Evolutionary conservation across 169 alveolate species (phyloP).

Genomic region (Plasmodium gallinaceum): DNA sequence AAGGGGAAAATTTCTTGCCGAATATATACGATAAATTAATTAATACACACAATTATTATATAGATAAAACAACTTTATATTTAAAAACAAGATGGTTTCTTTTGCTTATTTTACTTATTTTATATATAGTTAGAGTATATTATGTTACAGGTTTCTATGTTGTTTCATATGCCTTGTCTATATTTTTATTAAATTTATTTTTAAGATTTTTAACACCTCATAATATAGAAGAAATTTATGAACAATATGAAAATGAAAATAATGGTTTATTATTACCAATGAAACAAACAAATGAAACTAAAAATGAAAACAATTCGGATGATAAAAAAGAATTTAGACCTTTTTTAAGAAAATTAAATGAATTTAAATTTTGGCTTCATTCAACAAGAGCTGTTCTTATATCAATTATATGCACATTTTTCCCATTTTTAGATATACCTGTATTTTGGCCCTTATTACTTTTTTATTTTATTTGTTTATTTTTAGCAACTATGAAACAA

Average conservation of each 20-base stretch:
- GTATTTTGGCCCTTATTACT: constrained; percentile 94
- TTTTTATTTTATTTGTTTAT: constrained; percentile 89
- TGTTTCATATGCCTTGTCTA: constrained; percentile 84
- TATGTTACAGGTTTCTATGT: constrained; percentile 79
- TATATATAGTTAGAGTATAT: constrained; percentile 78
- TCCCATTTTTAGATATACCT: constrained; percentile 89
- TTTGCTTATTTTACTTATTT: constrained; percentile 62
- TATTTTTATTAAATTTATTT: constrained; percentile 80
- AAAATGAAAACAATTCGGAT: constrained; percentile 53
- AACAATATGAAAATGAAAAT: constrained; percentile 83
- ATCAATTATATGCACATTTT: constrained; percentile 79
- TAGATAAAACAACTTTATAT: constrained; percentile 77
- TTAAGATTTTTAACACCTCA: constrained; percentile 84
- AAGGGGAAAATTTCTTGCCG: constrained; percentile 33
- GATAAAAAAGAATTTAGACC: constrained; percentile 91
- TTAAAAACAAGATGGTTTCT: constrained; percentile 80
- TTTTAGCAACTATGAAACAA: constrained; percentile 91
- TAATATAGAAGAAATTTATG: constrained; percentile 85
- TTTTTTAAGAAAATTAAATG: constrained; percentile 90
- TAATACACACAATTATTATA: constrained; percentile 70
- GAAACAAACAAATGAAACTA: constrained; percentile 45
- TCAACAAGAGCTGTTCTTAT: constrained; percentile 84
- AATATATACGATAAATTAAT: constrained; percentile 44
- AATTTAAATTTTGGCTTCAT: constrained; percentile 91
- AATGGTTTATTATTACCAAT: constrained; percentile 85